Evolutionary conservation across 1,139 yeast species (phyloP).

Genomic region (Nakaseomyces uthaithaninus): DNA sequence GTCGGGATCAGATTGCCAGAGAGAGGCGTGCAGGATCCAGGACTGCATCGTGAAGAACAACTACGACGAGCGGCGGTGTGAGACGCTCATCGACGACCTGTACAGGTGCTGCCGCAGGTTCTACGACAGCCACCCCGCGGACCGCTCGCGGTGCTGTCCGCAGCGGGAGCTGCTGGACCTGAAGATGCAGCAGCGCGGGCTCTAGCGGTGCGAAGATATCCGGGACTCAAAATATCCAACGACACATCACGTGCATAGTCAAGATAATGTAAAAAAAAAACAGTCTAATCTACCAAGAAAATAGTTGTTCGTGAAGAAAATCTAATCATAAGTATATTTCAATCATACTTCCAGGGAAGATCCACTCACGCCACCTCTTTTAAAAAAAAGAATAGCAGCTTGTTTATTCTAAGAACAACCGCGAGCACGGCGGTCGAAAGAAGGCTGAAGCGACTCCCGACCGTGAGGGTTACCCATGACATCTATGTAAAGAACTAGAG

Average conservation of each 20-base stretch:
- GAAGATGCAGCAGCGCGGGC: slow-evolving; percentile 48
- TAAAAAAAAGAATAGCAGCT: slow-evolving; percentile 3
- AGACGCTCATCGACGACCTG: slow-evolving; percentile 47
- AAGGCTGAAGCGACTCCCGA: slow-evolving; percentile 23
- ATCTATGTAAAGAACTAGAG: slow-evolving; percentile 31
- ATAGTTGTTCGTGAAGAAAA: slow-evolving; percentile 9
- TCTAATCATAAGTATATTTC: slow-evolving; percentile 9
- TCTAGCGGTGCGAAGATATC: no score
- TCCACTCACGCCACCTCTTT: slow-evolving; percentile 7
- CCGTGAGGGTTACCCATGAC: slow-evolving; percentile 23
- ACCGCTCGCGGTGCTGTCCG: slow-evolving; percentile 59
- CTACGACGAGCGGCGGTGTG: slow-evolving; percentile 57
- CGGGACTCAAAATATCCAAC: no score
- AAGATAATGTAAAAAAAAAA: neutral
- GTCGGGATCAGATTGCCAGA: slow-evolving; percentile 39
- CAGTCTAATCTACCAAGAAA: slow-evolving; percentile 1
- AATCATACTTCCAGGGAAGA: slow-evolving; percentile 10
- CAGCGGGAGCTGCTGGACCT: slow-evolving; percentile 45
- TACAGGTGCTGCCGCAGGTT: slow-evolving; percentile 54
- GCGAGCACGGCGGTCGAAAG: slow-evolving; percentile 68
- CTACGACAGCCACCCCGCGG: slow-evolving; percentile 43
- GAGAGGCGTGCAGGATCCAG: slow-evolving; percentile 64
- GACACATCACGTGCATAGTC: no score
- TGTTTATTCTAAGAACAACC: slow-evolving; percentile 64
- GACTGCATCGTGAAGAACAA: slow-evolving; percentile 46